Evolutionary conservation across 768 basidiomycete species (phyloP).

Genomic region (Naganishia randhawae): DNA sequence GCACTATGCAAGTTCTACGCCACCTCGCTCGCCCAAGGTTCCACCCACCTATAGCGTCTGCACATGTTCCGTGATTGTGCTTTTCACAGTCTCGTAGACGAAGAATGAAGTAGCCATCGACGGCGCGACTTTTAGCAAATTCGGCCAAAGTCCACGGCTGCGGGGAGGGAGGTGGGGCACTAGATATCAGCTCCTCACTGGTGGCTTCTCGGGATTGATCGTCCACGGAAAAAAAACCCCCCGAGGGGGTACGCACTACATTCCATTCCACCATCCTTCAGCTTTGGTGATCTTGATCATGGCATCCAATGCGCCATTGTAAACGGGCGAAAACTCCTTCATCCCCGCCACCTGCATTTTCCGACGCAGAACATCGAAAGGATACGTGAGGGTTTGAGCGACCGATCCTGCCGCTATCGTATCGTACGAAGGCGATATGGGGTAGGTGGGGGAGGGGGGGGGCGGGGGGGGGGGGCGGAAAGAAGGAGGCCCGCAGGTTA

Average conservation of each 20-base stretch:
- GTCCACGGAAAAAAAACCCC: too few species aligned
- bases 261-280: constrained; percentile 61
- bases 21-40: neutral
- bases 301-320: constrained; percentile 77
- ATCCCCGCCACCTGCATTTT: constrained; percentile 62
- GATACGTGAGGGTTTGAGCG: constrained; percentile 91
- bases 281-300: constrained; percentile 63
- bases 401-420: constrained; percentile 84
- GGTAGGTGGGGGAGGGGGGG: neutral
- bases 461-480: neutral
- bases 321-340: constrained; percentile 58
- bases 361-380: constrained; percentile 86
- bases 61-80: constrained; percentile 22
- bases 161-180: too few species aligned
- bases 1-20: neutral
- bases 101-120: constrained; percentile 48
- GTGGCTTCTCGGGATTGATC: too few species aligned
- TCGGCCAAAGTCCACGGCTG: constrained; percentile 40
- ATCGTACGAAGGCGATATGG: constrained; percentile 52
- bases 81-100: constrained; percentile 45
- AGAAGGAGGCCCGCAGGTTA: too few species aligned
- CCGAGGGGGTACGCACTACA: constrained; percentile 38
- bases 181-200: neutral
- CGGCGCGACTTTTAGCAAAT: constrained; percentile 46
- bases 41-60: neutral